Base-by-base conservation (phyloP, 176 grass and related monocot genomes). In the Oryza longistaminata region DNA sequence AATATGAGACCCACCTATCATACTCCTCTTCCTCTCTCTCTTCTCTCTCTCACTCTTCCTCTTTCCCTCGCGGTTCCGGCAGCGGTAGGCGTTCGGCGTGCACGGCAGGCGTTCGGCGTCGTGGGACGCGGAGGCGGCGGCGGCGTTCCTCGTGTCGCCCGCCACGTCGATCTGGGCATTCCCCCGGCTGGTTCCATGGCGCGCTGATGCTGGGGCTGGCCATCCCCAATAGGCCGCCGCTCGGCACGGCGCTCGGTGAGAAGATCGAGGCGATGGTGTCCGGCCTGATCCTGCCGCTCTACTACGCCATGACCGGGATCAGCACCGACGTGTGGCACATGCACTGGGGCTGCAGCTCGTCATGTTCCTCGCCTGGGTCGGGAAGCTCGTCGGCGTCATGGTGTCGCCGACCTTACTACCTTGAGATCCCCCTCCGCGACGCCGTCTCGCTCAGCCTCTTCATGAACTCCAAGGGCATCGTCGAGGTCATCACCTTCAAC, bases 391-490 rank as follows among this genome's bases (percentile, higher is more conserved):
- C 29, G 96, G 93, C 35, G 85, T 90, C 78, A 60, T 95, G 58
- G 75, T 85, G 48, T 88, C 96, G 71, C 89, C 91, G 53, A 27
- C 27, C 29, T 95, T 27, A 27, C 14, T 95, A 64, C 88, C 81
- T 89, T 26, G 87, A 83, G 64, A 95, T 98, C 53, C 89, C 93
- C 0, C 43, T 87, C 42, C 79, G 66, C 42, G 96, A 98, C 31
- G 80, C 91, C 24, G 35, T 98, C 44, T 88, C 93, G 0, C 89
- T 93, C 31, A 90, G 91, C 81, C 70, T 95, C 74, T 85, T 98
- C 78, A 98, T 98, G 96, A 89, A 71, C 74, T 80, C 72, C 85
- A 98, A 95, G 83, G 96, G 96, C 12, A 89, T 98, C 52, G 74
- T 95, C 19, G 96, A 98, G 86, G 74, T 93, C 76, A 88, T 90